A percentile compares a stretch with the other conserved stretches of the same genome.
These are phyloP conservation scores for Calonectria pauciramosa DNA, from an alignment of 2,329 filamentous ascomycete species.

Conservation along the genomic window DNA sequence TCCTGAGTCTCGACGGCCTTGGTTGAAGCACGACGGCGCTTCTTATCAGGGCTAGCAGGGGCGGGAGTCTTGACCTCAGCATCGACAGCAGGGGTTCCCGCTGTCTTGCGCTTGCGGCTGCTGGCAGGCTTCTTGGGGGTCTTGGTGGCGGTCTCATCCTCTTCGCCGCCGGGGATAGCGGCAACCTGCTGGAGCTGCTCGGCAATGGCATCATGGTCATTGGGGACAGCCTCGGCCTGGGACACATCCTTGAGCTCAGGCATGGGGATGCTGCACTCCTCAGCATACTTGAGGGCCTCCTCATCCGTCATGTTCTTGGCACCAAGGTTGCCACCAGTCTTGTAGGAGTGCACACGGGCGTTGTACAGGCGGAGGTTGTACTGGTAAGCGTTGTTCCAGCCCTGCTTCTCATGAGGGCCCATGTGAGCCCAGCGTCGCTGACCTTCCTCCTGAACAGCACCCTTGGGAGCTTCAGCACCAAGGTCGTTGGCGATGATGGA, in stretches of 20 bases:
- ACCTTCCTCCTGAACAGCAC: slow-evolving; percentile 89
- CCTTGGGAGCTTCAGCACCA: slow-evolving; percentile 81
- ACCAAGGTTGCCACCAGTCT: slow-evolving; percentile 65
- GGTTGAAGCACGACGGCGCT: slow-evolving; percentile 70
- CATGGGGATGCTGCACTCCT: slow-evolving; percentile 68
- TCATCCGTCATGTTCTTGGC: slow-evolving; percentile 74
- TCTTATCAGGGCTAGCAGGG: slow-evolving; percentile 72
- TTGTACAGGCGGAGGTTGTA: slow-evolving; percentile 77
- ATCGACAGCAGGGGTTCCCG: slow-evolving; percentile 56
- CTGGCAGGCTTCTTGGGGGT: slow-evolving; percentile 69
- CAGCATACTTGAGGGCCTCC: slow-evolving; percentile 72
- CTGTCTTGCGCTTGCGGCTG: slow-evolving; percentile 70
- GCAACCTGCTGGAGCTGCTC: slow-evolving; percentile 68
- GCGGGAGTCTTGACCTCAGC: slow-evolving; percentile 57
- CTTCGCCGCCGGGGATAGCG: slow-evolving; percentile 55
- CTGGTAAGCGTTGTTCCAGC: slow-evolving; percentile 77
- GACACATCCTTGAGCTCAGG: slow-evolving; percentile 62
- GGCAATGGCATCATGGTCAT: slow-evolving; percentile 70
- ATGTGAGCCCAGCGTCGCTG: slow-evolving; percentile 89
- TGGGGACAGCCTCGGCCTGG: slow-evolving; percentile 47
- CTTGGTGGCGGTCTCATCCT: slow-evolving; percentile 64
- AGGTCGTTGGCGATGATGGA: slow-evolving; percentile 85
- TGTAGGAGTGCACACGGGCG: slow-evolving; percentile 75
- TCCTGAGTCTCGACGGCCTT: slow-evolving; percentile 69
- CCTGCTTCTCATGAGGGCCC: slow-evolving; percentile 78